Conservation (phyloP, 768 basidiomycete species). For the Rhizopogon salebrosus region DNA sequence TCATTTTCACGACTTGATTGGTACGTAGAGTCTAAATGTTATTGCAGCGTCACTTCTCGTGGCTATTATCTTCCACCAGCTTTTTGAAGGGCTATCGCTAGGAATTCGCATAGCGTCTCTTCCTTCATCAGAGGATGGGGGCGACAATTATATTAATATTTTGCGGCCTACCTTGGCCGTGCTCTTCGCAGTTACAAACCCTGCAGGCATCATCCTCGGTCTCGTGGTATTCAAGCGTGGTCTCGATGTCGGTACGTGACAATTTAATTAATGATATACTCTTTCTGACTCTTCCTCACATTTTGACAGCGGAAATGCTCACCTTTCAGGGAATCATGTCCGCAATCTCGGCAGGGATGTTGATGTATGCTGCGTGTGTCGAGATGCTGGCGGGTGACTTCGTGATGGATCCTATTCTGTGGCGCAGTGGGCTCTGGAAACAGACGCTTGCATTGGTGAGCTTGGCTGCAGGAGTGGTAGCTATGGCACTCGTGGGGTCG, state of each 20-base stretch:
- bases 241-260: conserved; percentile 22
- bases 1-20: not conserved
- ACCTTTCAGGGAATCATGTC: conserved; percentile 72
- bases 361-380: conserved; percentile 77
- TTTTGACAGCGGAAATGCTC: conserved; percentile 37
- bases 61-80: conserved; percentile 76
- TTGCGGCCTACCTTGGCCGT: conserved; percentile 52
- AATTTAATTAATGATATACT: conserved; percentile 1
- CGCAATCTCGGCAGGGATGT: conserved; percentile 78
- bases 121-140: conserved; percentile 32
- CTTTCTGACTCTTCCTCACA: not conserved
- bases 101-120: conserved; percentile 75
- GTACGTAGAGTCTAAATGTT: not conserved
- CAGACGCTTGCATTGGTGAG: conserved; percentile 57
- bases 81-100: conserved; percentile 80
- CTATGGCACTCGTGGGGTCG: conserved; percentile 57
- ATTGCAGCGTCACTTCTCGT: conserved; percentile 61
- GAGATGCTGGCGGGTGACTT: conserved; percentile 89
- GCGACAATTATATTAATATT: conserved; percentile 19
- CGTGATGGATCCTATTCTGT: conserved; percentile 58
- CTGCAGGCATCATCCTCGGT: conserved; percentile 60
- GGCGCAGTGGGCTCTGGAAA: conserved; percentile 30
- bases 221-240: conserved; percentile 39
- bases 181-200: conserved; percentile 72
- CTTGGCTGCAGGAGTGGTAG: conserved; percentile 52